Evolutionary conservation across 345 rosid genomes (phyloP), one percentile per base, ranked within the genome.

Genomic region (Lagerstroemia speciosa): DNA sequence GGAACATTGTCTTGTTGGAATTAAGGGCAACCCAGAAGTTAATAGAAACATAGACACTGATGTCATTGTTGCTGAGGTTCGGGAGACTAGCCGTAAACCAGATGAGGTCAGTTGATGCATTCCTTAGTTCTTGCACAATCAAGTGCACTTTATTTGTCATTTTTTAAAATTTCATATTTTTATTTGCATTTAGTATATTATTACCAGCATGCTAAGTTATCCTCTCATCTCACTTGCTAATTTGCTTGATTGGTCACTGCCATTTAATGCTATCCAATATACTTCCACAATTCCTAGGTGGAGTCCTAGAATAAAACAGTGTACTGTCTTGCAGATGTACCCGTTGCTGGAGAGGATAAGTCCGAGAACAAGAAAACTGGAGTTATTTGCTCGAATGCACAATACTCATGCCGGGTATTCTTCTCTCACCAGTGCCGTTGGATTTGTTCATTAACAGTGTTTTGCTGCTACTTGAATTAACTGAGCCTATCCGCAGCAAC

Each of bases 1-100:
- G 78, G 99, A 94, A 78, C 99, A 94, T 73, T 94, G 99, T 81
- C 99, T 94, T 63, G 98, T 94, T 48, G 99, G 99, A 73, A 83
- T 94, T 63, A 94, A 94, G 84, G 99, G 99, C 52, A 83, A 87
- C 75, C 99, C 99, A 2, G 86, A 82, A 84, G 94, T 91, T 37
- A 94, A 94, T 80, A 81, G 95, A 81, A 94, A 94, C 78, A 94
- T 94, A 63, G 99, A 94, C 73, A 94, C 99, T 12, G 99, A 94
- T 73, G 98, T 91, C 68, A 78, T 94, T 71, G 99, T 94, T 75
- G 99, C 99, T 8, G 99, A 94, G 82, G 99, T 94, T 83, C 83
- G 99, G 75, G 99, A 91, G 85, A 94, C 99, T 33, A 94, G 98
- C 55, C 92, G 98, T 45, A 91, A 94, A 78, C 99, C 99, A 66